phyloP scores from a whole-genome alignment of 164 flowering plant species.

The Euptelea pleiosperma region DNA sequence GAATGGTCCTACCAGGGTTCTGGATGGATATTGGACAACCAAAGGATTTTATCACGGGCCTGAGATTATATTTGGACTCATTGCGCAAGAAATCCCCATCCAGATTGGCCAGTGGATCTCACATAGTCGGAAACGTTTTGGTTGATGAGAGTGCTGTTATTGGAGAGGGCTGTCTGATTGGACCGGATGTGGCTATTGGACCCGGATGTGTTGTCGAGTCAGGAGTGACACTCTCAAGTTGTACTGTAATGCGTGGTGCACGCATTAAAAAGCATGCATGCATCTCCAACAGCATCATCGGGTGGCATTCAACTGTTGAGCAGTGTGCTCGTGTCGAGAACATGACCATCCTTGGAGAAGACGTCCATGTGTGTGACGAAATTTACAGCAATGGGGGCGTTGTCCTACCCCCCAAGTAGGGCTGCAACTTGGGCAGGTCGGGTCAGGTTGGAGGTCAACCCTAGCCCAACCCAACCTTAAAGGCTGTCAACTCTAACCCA shows the following conservation, averaged over 20 bases:
- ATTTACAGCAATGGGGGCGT: conserved; percentile 26
- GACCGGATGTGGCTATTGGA: conserved; percentile 29
- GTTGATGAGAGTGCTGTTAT: conserved; percentile 22
- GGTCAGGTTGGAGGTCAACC: no score
- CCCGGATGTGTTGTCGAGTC: conserved; percentile 24
- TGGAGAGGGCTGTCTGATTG: conserved; percentile 29
- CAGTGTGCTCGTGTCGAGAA: conserved; percentile 24
- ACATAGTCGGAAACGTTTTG: conserved; percentile 26
- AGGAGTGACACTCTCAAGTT: conserved; percentile 23
- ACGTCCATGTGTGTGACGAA: conserved; percentile 22
- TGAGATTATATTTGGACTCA: conserved; percentile 21
- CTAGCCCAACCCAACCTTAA: no score
- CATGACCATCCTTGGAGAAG: conserved; percentile 29
- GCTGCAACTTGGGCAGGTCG: no score
- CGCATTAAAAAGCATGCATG: conserved; percentile 18
- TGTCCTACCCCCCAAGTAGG: conserved; percentile 27
- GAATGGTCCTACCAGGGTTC: conserved; percentile 29
- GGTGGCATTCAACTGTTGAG: conserved; percentile 25
- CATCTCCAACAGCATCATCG: conserved; percentile 23
- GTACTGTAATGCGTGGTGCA: conserved; percentile 23
- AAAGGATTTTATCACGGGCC: conserved; percentile 25
- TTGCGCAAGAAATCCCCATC: conserved; percentile 15
- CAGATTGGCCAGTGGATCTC: conserved; percentile 19
- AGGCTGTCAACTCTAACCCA: no score
- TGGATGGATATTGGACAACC: conserved; percentile 31